Percentiles rank a stretch among this genome's conserved stretches.
phyloP scores from a whole-genome alignment of 2,329 filamentous ascomycete genomes.

The Calcarisporium arbuscula region DNA sequence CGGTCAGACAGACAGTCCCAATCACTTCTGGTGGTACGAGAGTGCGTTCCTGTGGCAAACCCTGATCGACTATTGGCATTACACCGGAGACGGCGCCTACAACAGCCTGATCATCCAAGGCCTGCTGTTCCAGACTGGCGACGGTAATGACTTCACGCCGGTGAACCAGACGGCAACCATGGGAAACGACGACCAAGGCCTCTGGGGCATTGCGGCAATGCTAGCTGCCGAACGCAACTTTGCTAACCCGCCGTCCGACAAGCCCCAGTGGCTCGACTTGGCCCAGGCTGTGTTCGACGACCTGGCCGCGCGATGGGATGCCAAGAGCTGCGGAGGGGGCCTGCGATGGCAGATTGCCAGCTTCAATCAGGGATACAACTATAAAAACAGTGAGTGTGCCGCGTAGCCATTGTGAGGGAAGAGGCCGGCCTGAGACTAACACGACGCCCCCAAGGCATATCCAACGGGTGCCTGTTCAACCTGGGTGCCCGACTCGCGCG shows the following conservation, averaged over 20 bases:
- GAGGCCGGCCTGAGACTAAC: too few relatives aligned
- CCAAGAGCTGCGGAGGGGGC: slow-evolving; percentile 49
- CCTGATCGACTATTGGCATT: slow-evolving; percentile 56
- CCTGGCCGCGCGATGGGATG: slow-evolving; percentile 48
- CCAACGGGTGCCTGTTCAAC: slow-evolving; percentile 46
- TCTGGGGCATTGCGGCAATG: slow-evolving; percentile 60
- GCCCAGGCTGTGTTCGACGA: slow-evolving; percentile 58
- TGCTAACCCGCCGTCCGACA: slow-evolving; percentile 39
- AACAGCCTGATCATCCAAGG: slow-evolving; percentile 44
- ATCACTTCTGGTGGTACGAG: too few relatives aligned
- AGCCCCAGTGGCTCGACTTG: slow-evolving; percentile 47
- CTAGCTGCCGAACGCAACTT: slow-evolving; percentile 50
- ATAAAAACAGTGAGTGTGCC: slow-evolving; percentile 58
- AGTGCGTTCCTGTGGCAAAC: slow-evolving; percentile 59
- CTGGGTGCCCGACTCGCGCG: slow-evolving; percentile 52
- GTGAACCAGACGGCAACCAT: slow-evolving; percentile 40
- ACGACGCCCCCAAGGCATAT: too few relatives aligned
- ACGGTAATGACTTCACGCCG: slow-evolving; percentile 47
- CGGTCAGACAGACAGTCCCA: too few relatives aligned
- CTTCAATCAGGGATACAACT: slow-evolving; percentile 67
- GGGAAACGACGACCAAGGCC: slow-evolving; percentile 60
- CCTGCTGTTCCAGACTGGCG: slow-evolving; percentile 45
- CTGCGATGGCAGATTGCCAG: slow-evolving; percentile 70
- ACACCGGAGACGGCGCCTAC: slow-evolving; percentile 51
- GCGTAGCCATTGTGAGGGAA: too few relatives aligned